Conservation (phyloP, 192 early-diverging fungal genomes). For the Backusella psychrophila region DNA sequence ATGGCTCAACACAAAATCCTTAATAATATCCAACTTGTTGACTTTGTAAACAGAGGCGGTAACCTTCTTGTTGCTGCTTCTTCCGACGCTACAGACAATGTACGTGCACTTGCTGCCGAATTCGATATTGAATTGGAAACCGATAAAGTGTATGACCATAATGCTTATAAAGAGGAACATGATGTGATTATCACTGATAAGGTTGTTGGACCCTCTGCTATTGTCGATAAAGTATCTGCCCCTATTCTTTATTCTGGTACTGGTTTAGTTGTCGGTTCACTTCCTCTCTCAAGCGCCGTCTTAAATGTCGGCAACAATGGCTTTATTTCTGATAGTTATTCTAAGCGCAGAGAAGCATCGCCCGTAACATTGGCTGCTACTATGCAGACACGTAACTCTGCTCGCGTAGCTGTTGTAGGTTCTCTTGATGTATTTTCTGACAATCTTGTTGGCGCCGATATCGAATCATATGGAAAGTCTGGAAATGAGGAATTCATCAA, state of each 20-base stretch:
- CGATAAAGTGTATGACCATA: slow-evolving; percentile 70
- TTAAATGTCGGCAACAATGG: slow-evolving; percentile 59
- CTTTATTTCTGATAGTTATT: slow-evolving; percentile 60
- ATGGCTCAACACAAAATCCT: not conserved
- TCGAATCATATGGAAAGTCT: slow-evolving; percentile 26
- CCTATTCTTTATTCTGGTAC: slow-evolving; percentile 77
- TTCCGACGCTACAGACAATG: slow-evolving; percentile 57
- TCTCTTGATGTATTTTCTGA: slow-evolving; percentile 84
- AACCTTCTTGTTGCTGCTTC: slow-evolving; percentile 81
- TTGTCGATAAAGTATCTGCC: slow-evolving; percentile 41
- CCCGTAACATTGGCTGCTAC: slow-evolving; percentile 73
- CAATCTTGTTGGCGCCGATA: slow-evolving; percentile 20
- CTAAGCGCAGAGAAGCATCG: slow-evolving; percentile 38
- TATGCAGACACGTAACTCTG: slow-evolving; percentile 88
- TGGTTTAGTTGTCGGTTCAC: slow-evolving; percentile 64
- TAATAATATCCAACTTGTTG: slow-evolving; percentile 48
- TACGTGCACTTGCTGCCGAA: slow-evolving; percentile 85
- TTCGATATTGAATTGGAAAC: slow-evolving; percentile 87
- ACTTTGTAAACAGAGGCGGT: slow-evolving; percentile 89
- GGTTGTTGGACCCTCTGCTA: slow-evolving; percentile 39
- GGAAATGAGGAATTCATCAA: slow-evolving; percentile 75
- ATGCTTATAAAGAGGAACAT: slow-evolving; percentile 49
- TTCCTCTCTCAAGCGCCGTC: slow-evolving; percentile 59
- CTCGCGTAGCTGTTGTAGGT: slow-evolving; percentile 82
- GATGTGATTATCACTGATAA: slow-evolving; percentile 52